Evolutionary conservation across 139 green algal species (phyloP), one percentile per base, ranked within the genome.

Genomic region (Trebouxia sp.): DNA sequence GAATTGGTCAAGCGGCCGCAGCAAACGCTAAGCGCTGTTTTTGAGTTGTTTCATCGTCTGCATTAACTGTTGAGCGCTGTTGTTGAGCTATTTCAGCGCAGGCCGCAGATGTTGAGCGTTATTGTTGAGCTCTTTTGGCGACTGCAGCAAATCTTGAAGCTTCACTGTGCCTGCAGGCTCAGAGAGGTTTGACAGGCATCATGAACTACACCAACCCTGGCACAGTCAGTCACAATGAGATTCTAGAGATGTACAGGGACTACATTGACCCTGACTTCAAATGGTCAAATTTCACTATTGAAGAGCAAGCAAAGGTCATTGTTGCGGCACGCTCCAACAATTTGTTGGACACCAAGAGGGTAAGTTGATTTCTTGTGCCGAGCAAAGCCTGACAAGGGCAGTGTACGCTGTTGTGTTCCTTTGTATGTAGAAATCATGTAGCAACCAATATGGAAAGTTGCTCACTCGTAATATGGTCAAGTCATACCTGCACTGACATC

Each of bases 171-270:
- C n/a, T 79, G 55, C 84, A 95, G 91, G 91, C 92, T 24, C 89
- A 92, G 84, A 87, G 95, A 62, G 88, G 90, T 42, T 87, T 98
- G 66, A 97, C 92, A 7, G 96, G 94, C 78, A 95, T 98, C 86
- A 97, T 98, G 92, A 99, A 99, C 91, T 99, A 94, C 89, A 99
- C 96, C 75, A 99, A 99, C 90, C 96, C 96, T 20, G 96, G 96
- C 2, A 89, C 89, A 56, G 92, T 99, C 86, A 97, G 90, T 85
- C 96, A 99, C 86, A 98, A 99, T 82, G 93, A 99, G 84, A 96
- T 99, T 45, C 79, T 99, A 80, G 38, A 97, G 88, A 82, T 99
- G 78, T 98, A 98, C 91, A 94, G 93, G 87, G 85, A 98, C 26
- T 97, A 97, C 92, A 92, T 99, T 11, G 94, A 99, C 87, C 91